A percentile compares a stretch with the other conserved stretches of the same genome.
phyloP scores from a whole-genome alignment of 768 basidiomycete genomes.

The Auriculariales sp. region DNA sequence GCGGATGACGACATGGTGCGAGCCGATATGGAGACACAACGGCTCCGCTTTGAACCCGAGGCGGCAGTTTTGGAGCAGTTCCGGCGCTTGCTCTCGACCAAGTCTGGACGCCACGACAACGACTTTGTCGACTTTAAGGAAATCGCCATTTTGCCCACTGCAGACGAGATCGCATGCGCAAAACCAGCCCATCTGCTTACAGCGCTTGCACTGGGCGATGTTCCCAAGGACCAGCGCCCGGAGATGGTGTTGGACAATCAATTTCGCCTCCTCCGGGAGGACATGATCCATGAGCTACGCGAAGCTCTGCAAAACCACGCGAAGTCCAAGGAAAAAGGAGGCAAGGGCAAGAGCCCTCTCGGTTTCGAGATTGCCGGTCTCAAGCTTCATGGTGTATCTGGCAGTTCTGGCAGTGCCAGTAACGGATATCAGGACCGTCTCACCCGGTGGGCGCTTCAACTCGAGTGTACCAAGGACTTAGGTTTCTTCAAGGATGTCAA shows the following conservation, averaged over 20 bases:
- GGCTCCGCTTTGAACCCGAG: no score
- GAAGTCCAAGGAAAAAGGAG: conserved; percentile 22
- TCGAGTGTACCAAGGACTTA: no score
- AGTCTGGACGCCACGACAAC: no score
- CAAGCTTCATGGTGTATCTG: conserved; percentile 21
- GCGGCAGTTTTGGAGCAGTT: no score
- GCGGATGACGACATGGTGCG: no score
- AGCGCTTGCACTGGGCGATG: conserved; percentile 28
- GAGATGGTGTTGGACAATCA: conserved; percentile 38
- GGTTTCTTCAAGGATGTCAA: conserved; percentile 24
- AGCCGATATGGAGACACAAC: no score
- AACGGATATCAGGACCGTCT: not conserved
- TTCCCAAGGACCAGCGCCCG: conserved; percentile 22
- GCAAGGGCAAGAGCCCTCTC: conserved; percentile 23
- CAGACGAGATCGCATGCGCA: conserved; percentile 35
- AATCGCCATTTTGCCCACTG: conserved; percentile 50
- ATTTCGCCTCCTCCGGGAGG: conserved; percentile 49
- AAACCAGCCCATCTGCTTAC: conserved; percentile 36
- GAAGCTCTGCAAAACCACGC: conserved; percentile 36
- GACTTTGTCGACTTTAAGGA: conserved; percentile 45
- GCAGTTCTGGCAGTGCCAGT: no score
- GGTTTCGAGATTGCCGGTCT: conserved; percentile 26
- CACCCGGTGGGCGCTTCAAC: no score
- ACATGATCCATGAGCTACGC: conserved; percentile 41
- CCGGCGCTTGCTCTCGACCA: no score